A percentile compares a stretch with the other conserved stretches of the same genome.
Evolutionary conservation across 331 rosid genomes (phyloP).

Genomic region (Acacia concinna): DNA sequence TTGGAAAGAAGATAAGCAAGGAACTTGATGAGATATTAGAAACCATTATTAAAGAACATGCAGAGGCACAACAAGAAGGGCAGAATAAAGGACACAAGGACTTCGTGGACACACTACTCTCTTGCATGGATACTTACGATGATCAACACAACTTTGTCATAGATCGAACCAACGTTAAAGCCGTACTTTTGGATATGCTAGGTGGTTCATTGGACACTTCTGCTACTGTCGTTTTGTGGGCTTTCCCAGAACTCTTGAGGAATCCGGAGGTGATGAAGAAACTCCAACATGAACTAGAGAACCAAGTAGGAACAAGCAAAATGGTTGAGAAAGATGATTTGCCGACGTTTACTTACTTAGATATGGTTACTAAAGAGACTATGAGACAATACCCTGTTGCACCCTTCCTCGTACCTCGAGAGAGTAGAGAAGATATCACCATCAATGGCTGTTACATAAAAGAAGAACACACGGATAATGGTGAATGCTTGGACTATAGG

Average conservation of each 20-base stretch:
- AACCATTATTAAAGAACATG: slow-evolving; percentile 33
- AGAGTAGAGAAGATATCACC: slow-evolving; percentile 24
- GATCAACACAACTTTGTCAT: neutral
- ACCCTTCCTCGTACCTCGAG: slow-evolving; percentile 37
- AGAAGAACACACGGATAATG: slow-evolving; percentile 28
- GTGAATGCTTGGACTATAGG: slow-evolving; percentile 48
- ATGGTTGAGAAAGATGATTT: slow-evolving; percentile 43
- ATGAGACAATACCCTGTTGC: slow-evolving; percentile 37
- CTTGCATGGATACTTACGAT: neutral
- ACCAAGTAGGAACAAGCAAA: slow-evolving; percentile 27
- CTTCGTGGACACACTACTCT: slow-evolving; percentile 39
- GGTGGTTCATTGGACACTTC: slow-evolving; percentile 23
- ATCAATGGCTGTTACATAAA: slow-evolving; percentile 35
- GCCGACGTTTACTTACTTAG: slow-evolving; percentile 33
- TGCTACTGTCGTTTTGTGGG: slow-evolving; percentile 28
- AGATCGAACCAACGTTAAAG: slow-evolving; percentile 35
- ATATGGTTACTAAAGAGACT: slow-evolving; percentile 46
- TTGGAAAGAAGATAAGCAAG: slow-evolving; percentile 21
- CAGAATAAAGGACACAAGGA: slow-evolving; percentile 1
- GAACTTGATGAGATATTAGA: slow-evolving; percentile 41
- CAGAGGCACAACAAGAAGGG: neutral
- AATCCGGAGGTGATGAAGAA: slow-evolving; percentile 43
- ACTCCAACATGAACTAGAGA: slow-evolving; percentile 43
- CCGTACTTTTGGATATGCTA: slow-evolving; percentile 35
- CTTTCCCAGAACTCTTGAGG: slow-evolving; percentile 39